These are phyloP conservation scores for Aspergillus eucalypticola DNA, from an alignment of 2,329 filamentous ascomycete species.

Conservation along the genomic window DNA sequence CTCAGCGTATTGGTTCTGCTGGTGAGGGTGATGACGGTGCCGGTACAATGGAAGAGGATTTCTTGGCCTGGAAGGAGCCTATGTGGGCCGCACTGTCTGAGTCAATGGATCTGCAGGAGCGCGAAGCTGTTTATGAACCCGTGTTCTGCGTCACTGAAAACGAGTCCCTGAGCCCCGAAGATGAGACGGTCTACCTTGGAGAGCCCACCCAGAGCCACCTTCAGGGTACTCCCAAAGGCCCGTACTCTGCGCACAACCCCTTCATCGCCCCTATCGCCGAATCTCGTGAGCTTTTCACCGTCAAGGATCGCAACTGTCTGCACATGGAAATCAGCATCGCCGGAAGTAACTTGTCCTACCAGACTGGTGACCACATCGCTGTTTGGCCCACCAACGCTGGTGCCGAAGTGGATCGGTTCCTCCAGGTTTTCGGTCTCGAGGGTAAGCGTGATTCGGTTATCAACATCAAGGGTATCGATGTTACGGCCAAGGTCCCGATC, in stretches of 20 bases:
- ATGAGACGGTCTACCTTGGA: conserved; percentile 83
- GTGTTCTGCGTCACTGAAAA: conserved; percentile 80
- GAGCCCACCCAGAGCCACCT: conserved; percentile 97
- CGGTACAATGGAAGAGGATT: conserved; percentile 99
- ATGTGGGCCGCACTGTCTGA: conserved; percentile 90
- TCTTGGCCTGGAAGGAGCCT: conserved; percentile 97
- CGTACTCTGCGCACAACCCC: conserved; percentile 94
- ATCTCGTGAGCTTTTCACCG: conserved; percentile 86
- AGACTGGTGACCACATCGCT: conserved; percentile 95
- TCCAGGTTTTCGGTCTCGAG: conserved; percentile 73
- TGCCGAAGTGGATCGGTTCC: conserved; percentile 85
- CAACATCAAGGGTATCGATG: conserved; percentile 85
- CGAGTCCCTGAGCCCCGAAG: conserved; percentile 70
- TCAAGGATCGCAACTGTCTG: conserved; percentile 89
- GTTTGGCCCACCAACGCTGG: conserved; percentile 97
- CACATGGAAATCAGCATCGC: conserved; percentile 94
- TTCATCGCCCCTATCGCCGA: conserved; percentile 92
- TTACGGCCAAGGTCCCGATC: conserved; percentile 96
- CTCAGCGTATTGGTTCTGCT: conserved; percentile 77
- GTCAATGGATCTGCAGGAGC: conserved; percentile 87
- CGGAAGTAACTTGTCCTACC: conserved; percentile 86
- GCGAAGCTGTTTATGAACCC: conserved; percentile 93
- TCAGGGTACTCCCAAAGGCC: conserved; percentile 77
- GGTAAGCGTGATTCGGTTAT: conserved; percentile 81
- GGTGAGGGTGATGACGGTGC: conserved; percentile 97